Conservation (phyloP, 2,329 filamentous ascomycete species). For the Coleophoma crateriformis region DNA sequence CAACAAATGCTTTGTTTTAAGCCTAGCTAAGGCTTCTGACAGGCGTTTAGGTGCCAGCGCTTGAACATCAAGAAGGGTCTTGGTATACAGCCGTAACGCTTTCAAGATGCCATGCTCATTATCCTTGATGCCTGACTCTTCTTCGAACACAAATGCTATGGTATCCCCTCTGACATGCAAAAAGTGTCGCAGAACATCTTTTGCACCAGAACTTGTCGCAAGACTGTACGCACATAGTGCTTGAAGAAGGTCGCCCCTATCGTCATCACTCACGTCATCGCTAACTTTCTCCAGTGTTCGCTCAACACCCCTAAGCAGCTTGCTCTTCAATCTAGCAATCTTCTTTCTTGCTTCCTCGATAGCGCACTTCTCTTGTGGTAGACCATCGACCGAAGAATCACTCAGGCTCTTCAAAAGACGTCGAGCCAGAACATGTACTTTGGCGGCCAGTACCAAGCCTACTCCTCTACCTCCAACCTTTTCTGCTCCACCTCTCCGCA, state of each 20-base stretch:
- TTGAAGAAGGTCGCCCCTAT: slow-evolving; percentile 53
- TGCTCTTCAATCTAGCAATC: slow-evolving; percentile 54
- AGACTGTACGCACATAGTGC: slow-evolving; percentile 79
- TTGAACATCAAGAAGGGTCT: slow-evolving; percentile 73
- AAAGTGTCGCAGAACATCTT: slow-evolving; percentile 75
- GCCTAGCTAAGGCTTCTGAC: slow-evolving; percentile 57
- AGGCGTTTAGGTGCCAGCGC: slow-evolving; percentile 68
- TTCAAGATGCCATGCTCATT: slow-evolving; percentile 44
- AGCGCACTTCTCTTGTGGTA: slow-evolving; percentile 23
- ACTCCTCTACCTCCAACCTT: slow-evolving; percentile 19
- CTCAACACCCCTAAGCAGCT: slow-evolving; percentile 63
- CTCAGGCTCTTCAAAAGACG: slow-evolving; percentile 70
- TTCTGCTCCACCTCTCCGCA: slow-evolving; percentile 31
- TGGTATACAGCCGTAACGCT: slow-evolving; percentile 67
- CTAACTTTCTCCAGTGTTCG: slow-evolving; percentile 58
- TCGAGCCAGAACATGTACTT: slow-evolving; percentile 69
- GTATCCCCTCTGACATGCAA: slow-evolving; percentile 66
- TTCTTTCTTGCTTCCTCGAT: slow-evolving; percentile 60
- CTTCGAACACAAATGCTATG: slow-evolving; percentile 57
- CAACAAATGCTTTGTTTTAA: slow-evolving; percentile 68
- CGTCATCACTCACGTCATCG: slow-evolving; percentile 36
- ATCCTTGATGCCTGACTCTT: slow-evolving; percentile 35
- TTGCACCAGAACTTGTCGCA: slow-evolving; percentile 71
- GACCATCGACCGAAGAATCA: slow-evolving; percentile 36
- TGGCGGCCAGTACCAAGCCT: slow-evolving; percentile 55